phyloP scores from a whole-genome alignment of 179 eudicot genomes.

The Drosera spatulata region DNA sequence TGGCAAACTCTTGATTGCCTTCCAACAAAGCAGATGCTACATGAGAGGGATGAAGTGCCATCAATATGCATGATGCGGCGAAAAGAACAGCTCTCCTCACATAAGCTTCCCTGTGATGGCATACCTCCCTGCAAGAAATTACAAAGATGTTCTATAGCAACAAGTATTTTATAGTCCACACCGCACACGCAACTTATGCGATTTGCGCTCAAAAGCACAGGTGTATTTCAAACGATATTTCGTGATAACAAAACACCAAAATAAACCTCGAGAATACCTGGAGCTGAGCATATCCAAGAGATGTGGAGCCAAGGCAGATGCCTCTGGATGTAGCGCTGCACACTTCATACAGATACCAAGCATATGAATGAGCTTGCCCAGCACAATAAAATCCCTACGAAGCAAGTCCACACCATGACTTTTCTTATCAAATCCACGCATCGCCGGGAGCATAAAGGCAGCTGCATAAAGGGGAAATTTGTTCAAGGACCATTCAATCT shows the following conservation, averaged over 20 bases:
- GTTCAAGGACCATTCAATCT: constrained; percentile 49
- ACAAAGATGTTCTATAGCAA: too few relatives aligned
- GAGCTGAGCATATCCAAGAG: constrained; percentile 81
- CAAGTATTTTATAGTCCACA: too few relatives aligned
- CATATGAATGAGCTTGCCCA: constrained; percentile 86
- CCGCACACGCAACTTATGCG: too few relatives aligned
- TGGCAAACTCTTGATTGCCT: constrained; percentile 57
- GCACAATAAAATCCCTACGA: constrained; percentile 80
- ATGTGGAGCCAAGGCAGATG: constrained; percentile 67
- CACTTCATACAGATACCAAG: constrained; percentile 91
- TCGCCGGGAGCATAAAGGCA: constrained; percentile 92
- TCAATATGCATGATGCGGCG: constrained; percentile 74
- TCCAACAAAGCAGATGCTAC: constrained; percentile 74
- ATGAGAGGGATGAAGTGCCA: constrained; percentile 82
- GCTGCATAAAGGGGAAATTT: constrained; percentile 86
- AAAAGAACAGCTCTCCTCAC: constrained; percentile 82
- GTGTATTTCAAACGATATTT: too few relatives aligned
- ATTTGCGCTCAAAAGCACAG: too few relatives aligned
- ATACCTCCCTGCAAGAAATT: constrained; percentile 48
- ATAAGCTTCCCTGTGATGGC: constrained; percentile 75
- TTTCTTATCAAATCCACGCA: constrained; percentile 94
- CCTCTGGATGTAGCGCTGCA: constrained; percentile 93
- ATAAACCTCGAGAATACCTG: constrained; percentile 32
- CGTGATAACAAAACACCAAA: neutral
- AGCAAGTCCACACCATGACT: constrained; percentile 93